Evolutionary conservation across 495 filamentous ascomycete species (phyloP).

Genomic region (Trichoderma parareesei): DNA sequence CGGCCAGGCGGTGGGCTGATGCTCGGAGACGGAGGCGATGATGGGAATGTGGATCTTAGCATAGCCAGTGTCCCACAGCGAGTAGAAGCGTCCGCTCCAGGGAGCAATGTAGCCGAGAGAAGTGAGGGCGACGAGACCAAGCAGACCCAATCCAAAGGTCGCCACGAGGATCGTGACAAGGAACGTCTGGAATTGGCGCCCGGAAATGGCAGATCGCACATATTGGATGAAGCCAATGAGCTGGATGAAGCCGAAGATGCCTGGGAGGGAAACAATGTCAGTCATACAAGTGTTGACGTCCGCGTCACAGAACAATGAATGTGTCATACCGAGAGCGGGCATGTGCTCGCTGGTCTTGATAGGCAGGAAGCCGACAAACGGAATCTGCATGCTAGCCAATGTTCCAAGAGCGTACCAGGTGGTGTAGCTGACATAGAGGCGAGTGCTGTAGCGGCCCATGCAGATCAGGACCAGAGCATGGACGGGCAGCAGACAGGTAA

Average conservation of each 20-base stretch:
- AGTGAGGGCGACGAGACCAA: slow-evolving; percentile 70
- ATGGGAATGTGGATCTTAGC: slow-evolving; percentile 99
- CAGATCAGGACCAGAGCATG: slow-evolving; percentile 92
- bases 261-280: slow-evolving; percentile 28
- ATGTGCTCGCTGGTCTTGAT: slow-evolving; percentile 98
- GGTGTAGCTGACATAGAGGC: slow-evolving; percentile 91
- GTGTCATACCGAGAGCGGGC: slow-evolving; percentile 74
- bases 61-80: slow-evolving; percentile 97
- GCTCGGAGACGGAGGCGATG: slow-evolving; percentile 97
- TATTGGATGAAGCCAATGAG: slow-evolving; percentile 91
- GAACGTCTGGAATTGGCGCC: slow-evolving; percentile 87
- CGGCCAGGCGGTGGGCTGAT: slow-evolving; percentile 99
- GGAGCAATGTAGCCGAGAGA: slow-evolving; percentile 87
- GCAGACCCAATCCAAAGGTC: slow-evolving; percentile 52
- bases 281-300: slow-evolving; percentile 11
- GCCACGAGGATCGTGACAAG: slow-evolving; percentile 70
- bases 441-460: slow-evolving; percentile 93
- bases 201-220: slow-evolving; percentile 74
- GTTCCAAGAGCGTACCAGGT: slow-evolving; percentile 98
- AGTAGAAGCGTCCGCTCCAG: slow-evolving; percentile 99
- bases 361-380: slow-evolving; percentile 95
- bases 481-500: slow-evolving; percentile 93
- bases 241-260: slow-evolving; percentile 93
- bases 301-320: not conserved
- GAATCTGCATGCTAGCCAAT: slow-evolving; percentile 98